Conservation (phyloP, 176 grass and related monocot genomes). For the sorghum (Sorghum bicolor) region Sorghum_bicolor_NCBIv3 NC_012874.2:65249001-65249500, state of each 20-base stretch:
- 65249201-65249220: neutral
- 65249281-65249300: constrained; percentile 11
- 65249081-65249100: constrained; percentile 19
- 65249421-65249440: constrained; percentile 2
- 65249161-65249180: neutral
- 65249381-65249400: constrained; percentile 32
- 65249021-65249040: constrained; percentile 19
- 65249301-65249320: constrained; percentile 13
- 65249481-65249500: constrained; percentile 19
- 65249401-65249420: neutral
- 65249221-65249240: neutral
- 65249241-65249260: neutral
- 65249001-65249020: neutral
- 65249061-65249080: constrained; percentile 28
- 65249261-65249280: neutral
- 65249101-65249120: neutral
- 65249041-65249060: neutral
- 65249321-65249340: constrained; percentile 32
- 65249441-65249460: constrained; percentile 23
- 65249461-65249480: constrained; percentile 23
- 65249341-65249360: constrained; percentile 19
- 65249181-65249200: neutral
- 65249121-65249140: neutral
- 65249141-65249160: neutral
- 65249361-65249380: constrained; percentile 33